Conservation (phyloP, 1,284 basidiomycete species). For the Wolfiporia cocos region DNA sequence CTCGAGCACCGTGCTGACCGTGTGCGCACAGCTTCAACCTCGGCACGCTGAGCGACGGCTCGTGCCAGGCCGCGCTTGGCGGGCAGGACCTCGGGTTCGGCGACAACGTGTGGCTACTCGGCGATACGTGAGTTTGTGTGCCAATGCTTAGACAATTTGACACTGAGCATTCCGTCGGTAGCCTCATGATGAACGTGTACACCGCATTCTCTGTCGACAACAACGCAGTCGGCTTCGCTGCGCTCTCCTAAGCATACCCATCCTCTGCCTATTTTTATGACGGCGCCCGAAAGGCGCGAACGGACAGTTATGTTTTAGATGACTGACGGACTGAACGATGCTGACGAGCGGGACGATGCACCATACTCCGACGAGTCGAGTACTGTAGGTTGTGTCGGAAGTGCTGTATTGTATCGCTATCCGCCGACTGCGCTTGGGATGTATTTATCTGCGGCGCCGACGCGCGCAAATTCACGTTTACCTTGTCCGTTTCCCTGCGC, state of each 20-base stretch:
- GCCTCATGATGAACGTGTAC: constrained; percentile 10
- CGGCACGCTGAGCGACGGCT: constrained; percentile 9
- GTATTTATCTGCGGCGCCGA: no score
- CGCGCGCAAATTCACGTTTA: no score
- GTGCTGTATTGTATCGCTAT: no score
- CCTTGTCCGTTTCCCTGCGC: no score
- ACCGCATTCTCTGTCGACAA: constrained; percentile 7
- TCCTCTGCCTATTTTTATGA: no score
- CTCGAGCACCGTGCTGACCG: background rate
- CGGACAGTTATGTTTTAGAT: no score
- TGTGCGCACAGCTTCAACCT: constrained; percentile 18
- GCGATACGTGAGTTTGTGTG: constrained; percentile 17
- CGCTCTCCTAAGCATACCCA: constrained; percentile 1
- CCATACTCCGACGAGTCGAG: no score
- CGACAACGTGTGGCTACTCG: constrained; percentile 21
- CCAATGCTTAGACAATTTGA: background rate
- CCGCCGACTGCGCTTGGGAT: no score
- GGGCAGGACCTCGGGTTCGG: constrained; percentile 13
- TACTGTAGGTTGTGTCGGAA: no score
- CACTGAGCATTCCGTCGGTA: background rate
- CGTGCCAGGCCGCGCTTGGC: constrained; percentile 17
- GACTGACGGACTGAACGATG: no score
- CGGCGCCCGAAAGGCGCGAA: no score
- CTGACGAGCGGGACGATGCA: no score
- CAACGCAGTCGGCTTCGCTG: constrained; percentile 8